phyloP scores from a whole-genome alignment of 2,329 filamentous ascomycete genomes.

The Acrocalymma vagum region DNA sequence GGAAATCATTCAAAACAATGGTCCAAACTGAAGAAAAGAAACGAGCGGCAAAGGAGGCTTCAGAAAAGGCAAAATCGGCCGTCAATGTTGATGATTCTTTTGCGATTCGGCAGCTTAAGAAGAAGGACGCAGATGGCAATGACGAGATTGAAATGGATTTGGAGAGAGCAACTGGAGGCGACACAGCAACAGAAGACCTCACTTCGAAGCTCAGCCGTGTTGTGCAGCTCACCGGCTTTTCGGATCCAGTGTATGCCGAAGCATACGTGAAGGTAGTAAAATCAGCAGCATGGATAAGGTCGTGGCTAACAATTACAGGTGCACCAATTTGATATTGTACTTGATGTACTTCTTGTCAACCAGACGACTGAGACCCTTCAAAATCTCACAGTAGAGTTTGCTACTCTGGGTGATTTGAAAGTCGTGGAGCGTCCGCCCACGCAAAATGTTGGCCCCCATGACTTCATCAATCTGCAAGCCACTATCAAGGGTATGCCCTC shows the following conservation, averaged over 20 bases:
- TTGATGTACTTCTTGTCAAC: conserved; percentile 96
- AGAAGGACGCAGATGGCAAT: conserved; percentile 80
- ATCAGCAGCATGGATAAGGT: no score
- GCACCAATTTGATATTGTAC: conserved; percentile 97
- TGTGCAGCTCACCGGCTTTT: conserved; percentile 97
- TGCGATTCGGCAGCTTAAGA: conserved; percentile 88
- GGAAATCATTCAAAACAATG: conserved; percentile 96
- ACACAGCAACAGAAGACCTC: conserved; percentile 82
- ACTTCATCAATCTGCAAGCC: conserved; percentile 98
- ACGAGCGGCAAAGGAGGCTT: conserved; percentile 90
- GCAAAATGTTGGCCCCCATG: conserved; percentile 92
- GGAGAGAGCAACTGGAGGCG: conserved; percentile 92
- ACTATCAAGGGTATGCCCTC: conserved; percentile 93
- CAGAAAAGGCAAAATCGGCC: conserved; percentile 90
- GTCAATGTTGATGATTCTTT: conserved; percentile 97
- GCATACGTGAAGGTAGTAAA: conserved; percentile 85
- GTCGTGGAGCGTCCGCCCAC: conserved; percentile 96
- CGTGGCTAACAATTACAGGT: conserved; percentile 51
- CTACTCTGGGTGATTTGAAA: conserved; percentile 96
- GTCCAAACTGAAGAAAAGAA: conserved; percentile 98
- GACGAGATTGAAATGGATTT: conserved; percentile 91
- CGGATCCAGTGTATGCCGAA: conserved; percentile 97
- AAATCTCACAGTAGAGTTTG: conserved; percentile 97
- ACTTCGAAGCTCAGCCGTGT: conserved; percentile 95
- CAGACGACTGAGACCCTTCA: conserved; percentile 96